Percentiles rank a stretch among this genome's conserved stretches.
Conservation (phyloP, 371 early-diverging fungal genomes). For the Mortierella sp. region DNA sequence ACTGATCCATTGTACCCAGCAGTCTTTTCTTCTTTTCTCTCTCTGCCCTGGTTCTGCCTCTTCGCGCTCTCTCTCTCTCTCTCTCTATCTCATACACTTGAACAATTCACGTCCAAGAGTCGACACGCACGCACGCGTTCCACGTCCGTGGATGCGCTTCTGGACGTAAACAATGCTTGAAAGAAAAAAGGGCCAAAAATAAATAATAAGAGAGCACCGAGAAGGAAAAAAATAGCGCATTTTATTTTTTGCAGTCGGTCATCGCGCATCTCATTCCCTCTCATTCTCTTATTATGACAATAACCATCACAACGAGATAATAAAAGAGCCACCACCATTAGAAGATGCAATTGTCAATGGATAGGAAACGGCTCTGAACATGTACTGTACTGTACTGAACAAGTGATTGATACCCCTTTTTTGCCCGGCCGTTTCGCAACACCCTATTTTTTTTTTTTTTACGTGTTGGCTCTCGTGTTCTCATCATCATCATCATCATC, state of each 20-base stretch:
- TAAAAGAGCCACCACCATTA: background rate
- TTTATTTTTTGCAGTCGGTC: background rate
- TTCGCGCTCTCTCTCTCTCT: background rate
- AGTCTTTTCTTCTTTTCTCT: background rate
- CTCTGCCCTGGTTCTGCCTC: background rate
- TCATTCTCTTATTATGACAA: background rate
- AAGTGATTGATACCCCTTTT: no score
- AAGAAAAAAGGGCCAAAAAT: constrained; percentile 7
- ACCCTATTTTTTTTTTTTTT: background rate
- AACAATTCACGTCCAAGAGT: background rate
- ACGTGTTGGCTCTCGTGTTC: constrained; percentile 1
- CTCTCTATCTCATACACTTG: background rate
- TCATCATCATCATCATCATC: background rate
- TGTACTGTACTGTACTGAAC: no score
- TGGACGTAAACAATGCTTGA: background rate
- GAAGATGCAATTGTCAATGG: background rate
- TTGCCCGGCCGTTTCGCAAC: background rate
- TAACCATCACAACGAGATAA: background rate
- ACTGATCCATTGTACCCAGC: no score
- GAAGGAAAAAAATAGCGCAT: background rate
- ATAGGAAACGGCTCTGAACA: no score
- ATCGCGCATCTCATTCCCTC: background rate
- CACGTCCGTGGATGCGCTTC: background rate
- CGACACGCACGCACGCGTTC: background rate
- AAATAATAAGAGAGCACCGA: background rate